Conservation (phyloP, 768 basidiomycete species). For the Suillus spraguei region DNA sequence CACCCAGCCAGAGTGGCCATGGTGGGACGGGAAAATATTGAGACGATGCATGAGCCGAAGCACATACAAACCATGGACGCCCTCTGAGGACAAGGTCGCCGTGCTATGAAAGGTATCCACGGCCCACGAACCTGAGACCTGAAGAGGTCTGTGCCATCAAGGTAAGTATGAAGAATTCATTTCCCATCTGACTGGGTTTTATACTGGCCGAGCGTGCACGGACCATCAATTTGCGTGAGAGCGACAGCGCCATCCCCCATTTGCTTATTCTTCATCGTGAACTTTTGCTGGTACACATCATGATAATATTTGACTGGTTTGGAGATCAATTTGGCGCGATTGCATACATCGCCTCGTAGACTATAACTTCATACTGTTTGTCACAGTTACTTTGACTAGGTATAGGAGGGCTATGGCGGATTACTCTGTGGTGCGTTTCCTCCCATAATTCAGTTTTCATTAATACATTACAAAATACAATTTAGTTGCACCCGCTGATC, state of each 20-base stretch:
- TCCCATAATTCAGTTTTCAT: neutral
- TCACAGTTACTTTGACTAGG: neutral
- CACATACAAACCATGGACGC: slow-evolving; percentile 48
- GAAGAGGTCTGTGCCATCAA: slow-evolving; percentile 64
- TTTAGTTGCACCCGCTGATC: neutral
- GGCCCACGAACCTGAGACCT: slow-evolving; percentile 57
- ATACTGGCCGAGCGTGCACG: slow-evolving; percentile 23
- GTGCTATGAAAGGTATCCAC: slow-evolving; percentile 55
- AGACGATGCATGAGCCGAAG: slow-evolving; percentile 78
- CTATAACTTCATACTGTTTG: neutral
- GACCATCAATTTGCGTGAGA: slow-evolving; percentile 21
- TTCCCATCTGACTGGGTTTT: slow-evolving; percentile 10
- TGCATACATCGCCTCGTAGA: neutral
- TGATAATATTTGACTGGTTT: neutral
- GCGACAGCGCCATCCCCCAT: neutral
- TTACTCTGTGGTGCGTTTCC: neutral
- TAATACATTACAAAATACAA: neutral
- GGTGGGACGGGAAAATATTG: slow-evolving; percentile 79
- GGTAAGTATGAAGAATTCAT: slow-evolving; percentile 51
- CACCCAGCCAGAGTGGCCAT: slow-evolving; percentile 57
- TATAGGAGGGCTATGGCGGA: neutral
- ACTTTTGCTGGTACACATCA: neutral
- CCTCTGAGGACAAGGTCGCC: slow-evolving; percentile 58
- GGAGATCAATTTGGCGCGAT: neutral
- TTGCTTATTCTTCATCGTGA: neutral